Evolutionary conservation across 176 grass and related monocot genomes (phyloP).

Genomic region (Hsuehochloa calcarea): DNA sequence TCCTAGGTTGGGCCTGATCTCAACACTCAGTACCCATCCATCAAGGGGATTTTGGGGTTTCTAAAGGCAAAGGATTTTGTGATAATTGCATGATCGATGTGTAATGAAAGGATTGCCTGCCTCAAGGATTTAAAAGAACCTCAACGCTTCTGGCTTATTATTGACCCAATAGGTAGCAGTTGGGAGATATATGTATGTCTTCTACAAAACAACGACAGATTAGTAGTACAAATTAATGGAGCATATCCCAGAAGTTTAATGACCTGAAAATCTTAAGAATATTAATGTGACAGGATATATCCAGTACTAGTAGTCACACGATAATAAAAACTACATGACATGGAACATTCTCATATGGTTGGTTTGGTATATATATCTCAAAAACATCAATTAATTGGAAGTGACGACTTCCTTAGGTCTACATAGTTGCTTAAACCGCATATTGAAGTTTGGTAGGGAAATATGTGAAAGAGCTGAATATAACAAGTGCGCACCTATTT

Average conservation of each 20-base stretch:
- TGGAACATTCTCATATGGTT: not conserved
- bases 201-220: not conserved
- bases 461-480: not conserved
- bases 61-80: not conserved
- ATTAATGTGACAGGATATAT: not conserved
- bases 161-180: not conserved
- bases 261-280: not conserved
- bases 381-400: not conserved
- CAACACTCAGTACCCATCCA: conserved; percentile 2
- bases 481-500: not conserved
- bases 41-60: conserved; percentile 25
- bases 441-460: not conserved
- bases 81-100: conserved; percentile 18
- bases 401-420: not conserved
- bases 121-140: not conserved
- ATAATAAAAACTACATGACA: no score
- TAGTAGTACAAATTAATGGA: not conserved
- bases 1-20: conserved; percentile 38
- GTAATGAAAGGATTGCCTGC: not conserved
- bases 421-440: not conserved
- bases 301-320: not conserved
- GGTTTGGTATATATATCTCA: not conserved
- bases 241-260: not conserved
- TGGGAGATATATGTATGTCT: not conserved
- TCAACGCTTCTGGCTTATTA: not conserved